phyloP scores from a whole-genome alignment of 768 basidiomycete species.

The Suillus lakei region DNA sequence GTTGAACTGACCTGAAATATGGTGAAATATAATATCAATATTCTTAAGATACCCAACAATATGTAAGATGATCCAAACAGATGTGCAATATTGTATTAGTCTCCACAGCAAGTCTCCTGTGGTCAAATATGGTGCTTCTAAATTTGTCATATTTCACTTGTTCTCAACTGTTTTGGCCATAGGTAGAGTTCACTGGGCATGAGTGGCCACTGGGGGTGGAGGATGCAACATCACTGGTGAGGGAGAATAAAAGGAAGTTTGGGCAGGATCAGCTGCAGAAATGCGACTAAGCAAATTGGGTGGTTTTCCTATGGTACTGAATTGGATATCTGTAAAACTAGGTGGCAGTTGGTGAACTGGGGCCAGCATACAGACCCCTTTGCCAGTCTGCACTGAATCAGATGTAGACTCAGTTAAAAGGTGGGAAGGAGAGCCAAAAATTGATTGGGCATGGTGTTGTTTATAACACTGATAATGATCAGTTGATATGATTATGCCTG shows the following conservation, averaged over 20 bases:
- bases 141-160: too few relatives aligned
- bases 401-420: constrained; percentile 17
- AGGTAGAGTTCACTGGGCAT: too few relatives aligned
- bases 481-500: not conserved
- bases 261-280: constrained; percentile 37
- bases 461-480: not conserved
- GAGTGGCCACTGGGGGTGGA: constrained; percentile 8
- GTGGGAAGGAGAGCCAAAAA: constrained; percentile 32
- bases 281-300: constrained; percentile 59
- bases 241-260: constrained; percentile 28
- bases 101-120: too few relatives aligned
- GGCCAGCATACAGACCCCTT: constrained; percentile 5
- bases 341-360: constrained; percentile 18
- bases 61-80: too few relatives aligned
- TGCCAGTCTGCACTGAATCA: not conserved
- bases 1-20: too few relatives aligned
- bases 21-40: too few relatives aligned
- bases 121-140: too few relatives aligned
- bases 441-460: constrained; percentile 28
- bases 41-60: too few relatives aligned
- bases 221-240: constrained; percentile 25
- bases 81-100: too few relatives aligned
- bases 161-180: too few relatives aligned
- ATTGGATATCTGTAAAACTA: constrained; percentile 48
- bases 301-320: constrained; percentile 56